These are phyloP conservation scores for Coix lacrymajobi DNA, from an alignment of 176 grass and related monocot genomes.

Conservation along the genomic window DNA sequence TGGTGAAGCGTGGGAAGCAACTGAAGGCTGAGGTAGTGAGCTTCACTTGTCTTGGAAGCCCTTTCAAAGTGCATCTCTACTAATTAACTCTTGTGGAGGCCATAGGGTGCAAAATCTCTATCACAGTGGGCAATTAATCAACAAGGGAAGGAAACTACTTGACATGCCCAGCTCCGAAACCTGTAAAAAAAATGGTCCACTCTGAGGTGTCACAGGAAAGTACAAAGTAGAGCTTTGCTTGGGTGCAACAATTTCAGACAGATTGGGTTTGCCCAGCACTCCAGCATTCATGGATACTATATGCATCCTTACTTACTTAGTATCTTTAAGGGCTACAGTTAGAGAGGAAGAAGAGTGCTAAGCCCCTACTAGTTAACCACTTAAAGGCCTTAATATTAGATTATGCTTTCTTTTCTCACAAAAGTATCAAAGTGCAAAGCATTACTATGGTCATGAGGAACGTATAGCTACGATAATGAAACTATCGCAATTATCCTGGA, in stretches of 20 bases:
- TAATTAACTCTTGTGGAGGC: conserved; percentile 24
- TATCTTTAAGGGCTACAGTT: neutral
- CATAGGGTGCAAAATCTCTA: conserved; percentile 34
- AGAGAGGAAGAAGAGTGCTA: neutral
- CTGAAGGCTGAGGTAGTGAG: conserved; percentile 39
- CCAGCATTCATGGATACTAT: conserved; percentile 4
- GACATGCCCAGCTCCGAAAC: conserved; percentile 14
- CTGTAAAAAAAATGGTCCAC: neutral
- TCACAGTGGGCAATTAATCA: conserved; percentile 33
- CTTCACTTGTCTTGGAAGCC: conserved; percentile 53
- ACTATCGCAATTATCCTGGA: neutral
- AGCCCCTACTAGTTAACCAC: neutral
- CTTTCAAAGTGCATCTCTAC: conserved; percentile 22
- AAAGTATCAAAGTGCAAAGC: neutral
- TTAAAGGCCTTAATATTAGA: neutral
- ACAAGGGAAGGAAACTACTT: conserved; percentile 26
- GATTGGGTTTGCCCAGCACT: neutral
- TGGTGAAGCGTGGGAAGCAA: conserved; percentile 34
- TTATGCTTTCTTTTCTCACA: neutral
- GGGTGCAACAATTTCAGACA: conserved; percentile 12
- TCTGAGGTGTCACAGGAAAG: conserved; percentile 20
- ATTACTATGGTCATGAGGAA: neutral
- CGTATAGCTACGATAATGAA: conserved; percentile 12
- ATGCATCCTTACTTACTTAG: no score
- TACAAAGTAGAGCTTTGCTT: conserved; percentile 31